phyloP scores from a whole-genome alignment of 306 rosid species.

The Mimosa pudica region DNA sequence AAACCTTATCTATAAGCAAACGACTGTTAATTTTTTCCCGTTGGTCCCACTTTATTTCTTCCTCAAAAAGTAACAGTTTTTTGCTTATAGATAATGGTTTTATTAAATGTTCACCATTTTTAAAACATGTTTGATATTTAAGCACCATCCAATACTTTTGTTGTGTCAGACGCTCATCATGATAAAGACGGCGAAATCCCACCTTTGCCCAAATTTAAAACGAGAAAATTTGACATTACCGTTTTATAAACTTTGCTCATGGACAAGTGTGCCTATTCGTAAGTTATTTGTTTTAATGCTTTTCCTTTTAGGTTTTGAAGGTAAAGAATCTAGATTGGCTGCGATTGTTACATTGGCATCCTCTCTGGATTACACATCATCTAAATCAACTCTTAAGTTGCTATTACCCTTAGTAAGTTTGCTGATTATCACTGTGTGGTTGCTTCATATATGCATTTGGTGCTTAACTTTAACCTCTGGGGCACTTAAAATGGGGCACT shows the following conservation, averaged over 20 bases:
- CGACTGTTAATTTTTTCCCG: too few species aligned
- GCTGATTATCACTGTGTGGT: slow-evolving; percentile 27
- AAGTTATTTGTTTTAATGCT: slow-evolving; percentile 30
- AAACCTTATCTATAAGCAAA: too few species aligned
- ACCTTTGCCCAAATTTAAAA: background rate
- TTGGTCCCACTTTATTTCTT: too few species aligned
- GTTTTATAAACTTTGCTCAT: background rate
- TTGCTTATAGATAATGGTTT: too few species aligned
- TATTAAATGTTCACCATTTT: too few species aligned
- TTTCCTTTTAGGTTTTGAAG: slow-evolving; percentile 64
- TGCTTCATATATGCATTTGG: slow-evolving; percentile 15
- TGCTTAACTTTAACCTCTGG: slow-evolving; percentile 23
- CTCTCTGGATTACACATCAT: slow-evolving; percentile 89
- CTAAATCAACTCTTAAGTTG: slow-evolving; percentile 84
- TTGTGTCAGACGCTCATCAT: too few species aligned
- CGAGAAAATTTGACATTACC: slow-evolving; percentile 3
- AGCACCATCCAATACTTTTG: too few species aligned
- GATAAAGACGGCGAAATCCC: too few species aligned
- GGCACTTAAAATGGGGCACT: slow-evolving; percentile 39
- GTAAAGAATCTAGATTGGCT: slow-evolving; percentile 75
- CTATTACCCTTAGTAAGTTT: slow-evolving; percentile 91
- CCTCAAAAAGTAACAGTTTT: too few species aligned
- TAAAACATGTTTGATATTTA: too few species aligned
- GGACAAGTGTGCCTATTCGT: slow-evolving; percentile 9
- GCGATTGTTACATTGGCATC: slow-evolving; percentile 94